Evolutionary conservation across 495 filamentous ascomycete genomes (phyloP).

Genomic region (Talaromyces ruber): DNA sequence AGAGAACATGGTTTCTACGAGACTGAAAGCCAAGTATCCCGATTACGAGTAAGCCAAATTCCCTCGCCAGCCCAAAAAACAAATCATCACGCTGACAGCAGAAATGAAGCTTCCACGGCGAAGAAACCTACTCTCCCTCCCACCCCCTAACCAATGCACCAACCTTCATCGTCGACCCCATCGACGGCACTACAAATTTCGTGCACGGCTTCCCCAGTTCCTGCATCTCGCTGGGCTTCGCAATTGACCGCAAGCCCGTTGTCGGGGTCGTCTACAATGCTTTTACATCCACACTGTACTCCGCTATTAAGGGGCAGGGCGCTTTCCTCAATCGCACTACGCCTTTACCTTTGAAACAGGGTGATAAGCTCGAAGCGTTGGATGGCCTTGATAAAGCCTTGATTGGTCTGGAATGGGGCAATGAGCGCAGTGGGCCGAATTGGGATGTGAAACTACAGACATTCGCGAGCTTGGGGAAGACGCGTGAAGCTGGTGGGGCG

Average conservation of each 20-base stretch:
- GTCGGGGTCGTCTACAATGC: constrained; percentile 87
- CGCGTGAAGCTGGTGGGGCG: constrained; percentile 57
- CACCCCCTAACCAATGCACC: constrained; percentile 55
- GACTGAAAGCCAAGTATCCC: constrained; percentile 57
- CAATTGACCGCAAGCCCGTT: constrained; percentile 48
- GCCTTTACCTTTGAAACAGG: constrained; percentile 47
- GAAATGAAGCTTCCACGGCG: constrained; percentile 55
- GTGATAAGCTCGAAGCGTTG: constrained; percentile 41
- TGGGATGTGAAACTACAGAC: constrained; percentile 64
- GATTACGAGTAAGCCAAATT: constrained; percentile 40
- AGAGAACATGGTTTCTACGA: constrained; percentile 61
- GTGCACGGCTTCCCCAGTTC: constrained; percentile 74
- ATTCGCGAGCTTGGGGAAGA: constrained; percentile 57
- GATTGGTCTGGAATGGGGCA: constrained; percentile 73
- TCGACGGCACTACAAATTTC: constrained; percentile 88
- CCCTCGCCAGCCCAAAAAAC: neutral
- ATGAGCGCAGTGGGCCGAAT: constrained; percentile 62
- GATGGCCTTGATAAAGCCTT: constrained; percentile 51
- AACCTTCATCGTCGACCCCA: constrained; percentile 84
- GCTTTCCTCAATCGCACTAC: constrained; percentile 47
- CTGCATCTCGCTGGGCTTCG: constrained; percentile 75
- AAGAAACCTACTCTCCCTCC: constrained; percentile 74
- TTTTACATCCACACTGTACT: constrained; percentile 58
- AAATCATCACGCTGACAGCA: neutral
- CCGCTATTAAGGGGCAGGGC: constrained; percentile 60